phyloP scores from a whole-genome alignment of 352 stramenopile species.

The Saprolegnia parasitica region DNA sequence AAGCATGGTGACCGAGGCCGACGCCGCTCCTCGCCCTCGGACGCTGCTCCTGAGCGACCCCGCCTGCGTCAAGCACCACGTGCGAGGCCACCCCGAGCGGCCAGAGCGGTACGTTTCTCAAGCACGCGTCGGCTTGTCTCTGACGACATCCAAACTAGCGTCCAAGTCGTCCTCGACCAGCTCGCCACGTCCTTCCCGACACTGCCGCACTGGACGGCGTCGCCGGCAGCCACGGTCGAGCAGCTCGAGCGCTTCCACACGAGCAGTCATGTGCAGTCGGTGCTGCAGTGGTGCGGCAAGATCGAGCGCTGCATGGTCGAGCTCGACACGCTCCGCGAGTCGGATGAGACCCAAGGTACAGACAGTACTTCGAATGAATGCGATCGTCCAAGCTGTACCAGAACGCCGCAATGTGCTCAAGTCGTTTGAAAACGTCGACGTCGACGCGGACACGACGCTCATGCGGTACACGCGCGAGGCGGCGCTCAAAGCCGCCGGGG shows the following conservation, averaged over 20 bases:
- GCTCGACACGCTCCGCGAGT: slow-evolving; percentile 36
- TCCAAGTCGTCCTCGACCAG: slow-evolving; percentile 42
- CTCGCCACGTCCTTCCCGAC: slow-evolving; percentile 36
- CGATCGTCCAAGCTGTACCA: slow-evolving; percentile 30
- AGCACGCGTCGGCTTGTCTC: background rate
- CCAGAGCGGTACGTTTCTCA: slow-evolving; percentile 37
- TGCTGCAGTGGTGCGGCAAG: slow-evolving; percentile 46
- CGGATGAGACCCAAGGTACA: slow-evolving; percentile 16
- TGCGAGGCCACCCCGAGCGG: slow-evolving; percentile 42
- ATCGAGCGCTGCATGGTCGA: slow-evolving; percentile 57
- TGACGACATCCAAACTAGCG: slow-evolving; percentile 3
- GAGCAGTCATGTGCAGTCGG: slow-evolving; percentile 50
- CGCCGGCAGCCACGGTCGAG: slow-evolving; percentile 39
- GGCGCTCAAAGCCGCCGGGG: slow-evolving; percentile 60
- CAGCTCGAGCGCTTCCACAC: slow-evolving; percentile 60
- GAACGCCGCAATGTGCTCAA: slow-evolving; percentile 46
- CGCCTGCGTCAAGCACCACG: slow-evolving; percentile 43
- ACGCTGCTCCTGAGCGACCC: slow-evolving; percentile 50
- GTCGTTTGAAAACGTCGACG: slow-evolving; percentile 60
- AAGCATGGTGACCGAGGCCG: background rate
- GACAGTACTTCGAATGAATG: background rate
- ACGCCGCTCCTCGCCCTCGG: background rate
- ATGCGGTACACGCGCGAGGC: slow-evolving; percentile 65
- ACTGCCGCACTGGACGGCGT: slow-evolving; percentile 31
- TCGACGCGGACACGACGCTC: slow-evolving; percentile 61